These are phyloP conservation scores for Fusarium dimerum DNA, from an alignment of 2,329 filamentous ascomycete species.

Conservation along the genomic window DNA sequence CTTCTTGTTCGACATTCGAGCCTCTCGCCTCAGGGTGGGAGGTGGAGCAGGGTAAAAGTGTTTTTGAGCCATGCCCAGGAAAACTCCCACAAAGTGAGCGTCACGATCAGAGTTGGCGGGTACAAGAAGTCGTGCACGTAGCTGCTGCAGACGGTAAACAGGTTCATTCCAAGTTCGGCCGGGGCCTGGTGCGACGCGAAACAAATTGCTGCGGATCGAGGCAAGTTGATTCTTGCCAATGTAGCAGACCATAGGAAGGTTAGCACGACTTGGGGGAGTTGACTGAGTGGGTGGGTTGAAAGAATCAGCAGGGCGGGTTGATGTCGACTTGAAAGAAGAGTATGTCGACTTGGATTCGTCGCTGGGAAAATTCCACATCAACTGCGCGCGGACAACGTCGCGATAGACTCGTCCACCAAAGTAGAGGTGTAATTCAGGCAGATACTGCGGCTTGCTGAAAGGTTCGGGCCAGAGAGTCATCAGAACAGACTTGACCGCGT, in stretches of 20 bases:
- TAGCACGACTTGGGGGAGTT: conserved; percentile 21
- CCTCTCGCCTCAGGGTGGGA: conserved; percentile 23
- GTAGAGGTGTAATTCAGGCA: conserved; percentile 49
- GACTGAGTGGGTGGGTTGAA: conserved; percentile 27
- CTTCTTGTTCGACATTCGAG: conserved; percentile 26
- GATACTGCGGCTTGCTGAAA: conserved; percentile 31
- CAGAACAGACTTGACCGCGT: conserved; percentile 47
- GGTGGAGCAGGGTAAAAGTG: conserved; percentile 46
- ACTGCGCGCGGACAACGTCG: conserved; percentile 48
- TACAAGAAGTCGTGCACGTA: conserved; percentile 48
- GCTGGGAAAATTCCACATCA: conserved; percentile 48
- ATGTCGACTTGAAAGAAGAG: conserved; percentile 38
- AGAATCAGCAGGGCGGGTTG: conserved; percentile 37
- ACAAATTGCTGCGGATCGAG: conserved; percentile 48
- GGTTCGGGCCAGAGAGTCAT: conserved; percentile 44
- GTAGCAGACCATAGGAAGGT: conserved; percentile 45
- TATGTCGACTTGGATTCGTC: conserved; percentile 28
- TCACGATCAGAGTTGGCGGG: conserved; percentile 54
- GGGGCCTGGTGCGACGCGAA: conserved; percentile 46
- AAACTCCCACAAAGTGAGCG: conserved; percentile 51
- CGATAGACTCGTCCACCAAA: conserved; percentile 49
- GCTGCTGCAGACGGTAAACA: conserved; percentile 47
- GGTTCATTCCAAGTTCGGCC: conserved; percentile 44
- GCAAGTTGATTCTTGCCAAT: conserved; percentile 49
- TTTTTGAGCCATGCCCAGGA: conserved; percentile 59